phyloP scores from a whole-genome alignment of 441 rosid genomes.

The Populus hybrid region DNA sequence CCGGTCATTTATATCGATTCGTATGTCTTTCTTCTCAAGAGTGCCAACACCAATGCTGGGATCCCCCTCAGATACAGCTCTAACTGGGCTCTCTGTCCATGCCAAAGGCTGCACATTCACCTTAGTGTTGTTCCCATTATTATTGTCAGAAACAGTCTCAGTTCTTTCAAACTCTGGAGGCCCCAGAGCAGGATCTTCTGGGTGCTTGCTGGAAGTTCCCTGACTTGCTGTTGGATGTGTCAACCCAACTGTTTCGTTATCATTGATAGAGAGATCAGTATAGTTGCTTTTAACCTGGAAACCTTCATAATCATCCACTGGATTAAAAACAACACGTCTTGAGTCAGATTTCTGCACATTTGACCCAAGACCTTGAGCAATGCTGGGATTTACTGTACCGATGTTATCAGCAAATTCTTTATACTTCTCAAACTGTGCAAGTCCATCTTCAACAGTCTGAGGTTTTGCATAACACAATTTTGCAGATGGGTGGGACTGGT shows the following conservation, averaged over 20 bases:
- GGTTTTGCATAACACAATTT: conserved; percentile 37
- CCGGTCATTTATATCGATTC: conserved; percentile 68
- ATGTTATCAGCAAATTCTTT: conserved; percentile 37
- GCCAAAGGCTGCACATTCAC: conserved; percentile 40
- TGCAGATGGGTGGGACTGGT: conserved; percentile 33
- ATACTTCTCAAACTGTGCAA: conserved; percentile 41
- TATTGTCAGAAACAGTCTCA: conserved; percentile 14
- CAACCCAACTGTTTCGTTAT: conserved; percentile 21
- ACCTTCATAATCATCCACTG: conserved; percentile 27
- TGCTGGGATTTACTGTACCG: conserved; percentile 17
- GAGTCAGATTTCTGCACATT: conserved; percentile 36
- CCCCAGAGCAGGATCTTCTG: conserved; percentile 13
- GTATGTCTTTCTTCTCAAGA: conserved; percentile 57
- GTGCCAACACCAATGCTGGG: conserved; percentile 23
- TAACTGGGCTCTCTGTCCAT: conserved; percentile 32
- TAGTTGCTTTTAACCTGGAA: conserved; percentile 28
- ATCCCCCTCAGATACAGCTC: conserved; percentile 38
- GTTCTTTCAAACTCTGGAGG: not conserved
- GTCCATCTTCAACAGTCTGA: conserved; percentile 44
- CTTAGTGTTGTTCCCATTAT: conserved; percentile 28
- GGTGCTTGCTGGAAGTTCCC: conserved; percentile 31
- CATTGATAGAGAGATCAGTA: conserved; percentile 24
- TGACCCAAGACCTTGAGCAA: conserved; percentile 26
- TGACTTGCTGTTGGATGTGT: conserved; percentile 27
- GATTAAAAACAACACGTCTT: conserved; percentile 28